Evolutionary conservation across 768 basidiomycete genomes (phyloP).

Genomic region (Steccherinum ochraceum): DNA sequence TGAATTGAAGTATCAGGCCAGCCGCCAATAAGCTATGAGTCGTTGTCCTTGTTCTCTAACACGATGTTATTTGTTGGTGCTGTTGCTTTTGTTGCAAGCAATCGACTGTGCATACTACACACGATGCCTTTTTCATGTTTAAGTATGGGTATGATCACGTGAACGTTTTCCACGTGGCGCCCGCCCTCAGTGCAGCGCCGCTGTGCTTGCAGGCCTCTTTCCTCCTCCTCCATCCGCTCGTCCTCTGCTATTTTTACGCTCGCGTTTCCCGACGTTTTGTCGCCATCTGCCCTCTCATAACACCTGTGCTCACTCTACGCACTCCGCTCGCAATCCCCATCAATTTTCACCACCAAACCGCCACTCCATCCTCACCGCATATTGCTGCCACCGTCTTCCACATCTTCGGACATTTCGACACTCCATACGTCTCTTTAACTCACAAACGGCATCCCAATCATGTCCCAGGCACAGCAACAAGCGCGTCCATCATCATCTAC

Average conservation of each 20-base stretch:
- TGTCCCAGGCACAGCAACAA: constrained; percentile 13
- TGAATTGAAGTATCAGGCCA: too few relatives aligned
- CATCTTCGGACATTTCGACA: background rate
- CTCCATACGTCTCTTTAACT: background rate
- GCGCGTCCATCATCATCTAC: constrained; percentile 29
- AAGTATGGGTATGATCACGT: too few relatives aligned
- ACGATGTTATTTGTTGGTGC: too few relatives aligned
- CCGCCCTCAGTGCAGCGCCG: background rate
- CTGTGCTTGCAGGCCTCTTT: background rate
- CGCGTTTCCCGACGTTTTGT: background rate
- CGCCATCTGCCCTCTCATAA: background rate
- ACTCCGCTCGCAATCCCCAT: background rate
- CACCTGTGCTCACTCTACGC: background rate
- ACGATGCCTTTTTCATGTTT: too few relatives aligned
- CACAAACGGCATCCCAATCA: background rate
- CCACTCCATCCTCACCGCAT: background rate
- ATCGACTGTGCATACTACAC: too few relatives aligned
- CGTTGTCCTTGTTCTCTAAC: too few relatives aligned
- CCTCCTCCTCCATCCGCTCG: background rate
- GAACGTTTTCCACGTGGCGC: background rate
- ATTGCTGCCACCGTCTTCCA: background rate
- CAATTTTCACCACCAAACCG: constrained; percentile 1
- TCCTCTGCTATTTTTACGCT: background rate
- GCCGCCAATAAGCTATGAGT: too few relatives aligned
- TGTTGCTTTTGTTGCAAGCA: too few relatives aligned